Percentiles rank a stretch among this genome's conserved stretches.
Conservation (phyloP, 805 yeast genomes). For the Lipomyces sp. region DNA sequence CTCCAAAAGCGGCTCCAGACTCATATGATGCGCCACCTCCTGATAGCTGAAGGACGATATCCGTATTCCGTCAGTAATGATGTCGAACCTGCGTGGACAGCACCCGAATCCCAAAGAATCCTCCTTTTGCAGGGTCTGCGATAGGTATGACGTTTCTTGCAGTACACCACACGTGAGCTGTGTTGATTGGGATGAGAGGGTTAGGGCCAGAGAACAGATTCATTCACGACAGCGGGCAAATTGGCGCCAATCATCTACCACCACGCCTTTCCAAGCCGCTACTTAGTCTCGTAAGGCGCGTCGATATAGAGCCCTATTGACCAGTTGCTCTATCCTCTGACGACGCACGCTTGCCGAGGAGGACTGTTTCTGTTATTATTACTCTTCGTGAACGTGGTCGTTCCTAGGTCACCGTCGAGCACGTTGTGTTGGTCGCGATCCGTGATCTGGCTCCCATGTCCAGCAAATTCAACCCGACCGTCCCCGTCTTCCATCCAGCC, state of each 20-base stretch:
- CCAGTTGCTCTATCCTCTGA: constrained; percentile 5
- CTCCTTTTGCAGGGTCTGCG: no score
- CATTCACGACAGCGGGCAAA: no score
- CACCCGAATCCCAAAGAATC: neutral
- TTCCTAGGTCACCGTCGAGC: no score
- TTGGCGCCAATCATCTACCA: neutral
- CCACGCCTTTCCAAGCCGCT: neutral
- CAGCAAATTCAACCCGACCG: constrained; percentile 30
- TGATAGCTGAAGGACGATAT: neutral
- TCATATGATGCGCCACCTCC: neutral
- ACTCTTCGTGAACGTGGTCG: neutral
- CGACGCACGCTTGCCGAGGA: constrained; percentile 9
- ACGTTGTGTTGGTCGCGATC: no score
- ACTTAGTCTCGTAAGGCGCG: neutral
- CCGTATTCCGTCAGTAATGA: neutral
- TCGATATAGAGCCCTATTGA: neutral
- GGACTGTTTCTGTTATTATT: neutral
- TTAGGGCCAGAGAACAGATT: no score
- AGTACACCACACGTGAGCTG: no score
- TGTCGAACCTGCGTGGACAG: neutral
- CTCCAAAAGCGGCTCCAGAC: neutral
- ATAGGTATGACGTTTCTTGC: no score
- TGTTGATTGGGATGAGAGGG: no score
- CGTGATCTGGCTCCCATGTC: constrained; percentile 18
- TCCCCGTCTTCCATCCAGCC: constrained; percentile 27